These are phyloP conservation scores for Gastrolobium bilobum DNA, from an alignment of 306 rosid species.

Conservation along the genomic window DNA sequence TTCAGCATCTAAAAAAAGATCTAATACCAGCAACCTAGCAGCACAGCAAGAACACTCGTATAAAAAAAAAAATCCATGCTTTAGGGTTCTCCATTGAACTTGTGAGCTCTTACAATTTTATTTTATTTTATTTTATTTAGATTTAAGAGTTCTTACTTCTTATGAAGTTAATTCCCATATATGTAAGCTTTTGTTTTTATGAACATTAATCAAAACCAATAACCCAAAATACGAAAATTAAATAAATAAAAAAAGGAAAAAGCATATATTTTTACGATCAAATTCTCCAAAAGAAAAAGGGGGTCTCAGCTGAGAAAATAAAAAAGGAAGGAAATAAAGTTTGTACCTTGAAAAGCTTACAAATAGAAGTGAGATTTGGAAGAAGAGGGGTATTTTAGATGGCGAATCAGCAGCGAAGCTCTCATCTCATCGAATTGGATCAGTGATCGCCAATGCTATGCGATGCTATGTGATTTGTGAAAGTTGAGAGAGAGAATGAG, in stretches of 20 bases:
- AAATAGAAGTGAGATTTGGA: conserved; percentile 1
- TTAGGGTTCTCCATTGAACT: background rate
- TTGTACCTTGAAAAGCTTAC: conserved; percentile 17
- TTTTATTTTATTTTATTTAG: background rate
- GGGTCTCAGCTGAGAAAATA: background rate
- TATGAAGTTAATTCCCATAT: conserved; percentile 8
- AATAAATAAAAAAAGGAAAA: background rate
- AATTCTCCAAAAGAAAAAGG: background rate
- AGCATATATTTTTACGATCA: background rate
- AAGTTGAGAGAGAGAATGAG: background rate
- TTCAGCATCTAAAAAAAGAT: conserved; percentile 16
- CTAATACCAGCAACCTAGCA: conserved; percentile 4
- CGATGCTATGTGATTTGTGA: background rate
- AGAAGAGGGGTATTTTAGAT: background rate
- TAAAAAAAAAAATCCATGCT: background rate
- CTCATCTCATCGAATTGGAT: conserved; percentile 18
- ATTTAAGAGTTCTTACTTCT: conserved; percentile 12
- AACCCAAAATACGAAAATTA: conserved; percentile 1
- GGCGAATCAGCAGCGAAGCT: conserved; percentile 33
- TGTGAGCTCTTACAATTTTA: background rate
- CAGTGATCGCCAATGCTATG: background rate
- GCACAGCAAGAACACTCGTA: background rate
- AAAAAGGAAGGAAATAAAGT: background rate
- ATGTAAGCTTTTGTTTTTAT: background rate
- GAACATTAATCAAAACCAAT: conserved; percentile 1